A percentile compares a stretch with the other conserved stretches of the same genome.
phyloP scores from a whole-genome alignment of 306 rosid species.

The Casuarina equisetifolia region DNA sequence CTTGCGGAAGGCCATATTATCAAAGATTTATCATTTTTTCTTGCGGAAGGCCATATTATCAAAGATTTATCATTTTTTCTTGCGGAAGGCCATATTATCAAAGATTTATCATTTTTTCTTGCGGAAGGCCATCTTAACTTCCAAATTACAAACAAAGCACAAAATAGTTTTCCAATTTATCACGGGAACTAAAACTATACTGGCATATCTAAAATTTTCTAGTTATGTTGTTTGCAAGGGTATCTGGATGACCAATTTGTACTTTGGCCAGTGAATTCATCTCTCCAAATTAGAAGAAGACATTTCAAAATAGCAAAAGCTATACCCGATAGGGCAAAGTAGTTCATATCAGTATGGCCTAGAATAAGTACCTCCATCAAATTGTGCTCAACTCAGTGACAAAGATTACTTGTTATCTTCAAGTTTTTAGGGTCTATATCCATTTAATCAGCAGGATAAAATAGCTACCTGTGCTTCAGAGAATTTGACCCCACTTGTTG shows the following conservation, averaged over 20 bases:
- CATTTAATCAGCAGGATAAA: conserved; percentile 6
- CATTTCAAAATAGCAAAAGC: background rate
- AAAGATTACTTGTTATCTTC: background rate
- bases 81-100: background rate
- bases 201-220: no score
- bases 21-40: background rate
- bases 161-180: no score
- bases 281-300: background rate
- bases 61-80: background rate
- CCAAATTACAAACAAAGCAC: background rate
- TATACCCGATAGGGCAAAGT: background rate
- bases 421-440: background rate
- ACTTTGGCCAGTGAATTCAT: background rate
- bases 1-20: background rate
- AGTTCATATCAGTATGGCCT: background rate
- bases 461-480: conserved; percentile 67
- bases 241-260: background rate
- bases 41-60: background rate
- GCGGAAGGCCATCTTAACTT: background rate
- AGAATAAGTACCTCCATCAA: background rate
- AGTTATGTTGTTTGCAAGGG: background rate
- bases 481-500: conserved; percentile 57
- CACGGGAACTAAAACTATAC: background rate
- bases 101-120: background rate
- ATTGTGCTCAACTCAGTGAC: background rate